phyloP scores from a whole-genome alignment of 2,329 filamentous ascomycete species.

The Ceratocystis ficicola region DNA sequence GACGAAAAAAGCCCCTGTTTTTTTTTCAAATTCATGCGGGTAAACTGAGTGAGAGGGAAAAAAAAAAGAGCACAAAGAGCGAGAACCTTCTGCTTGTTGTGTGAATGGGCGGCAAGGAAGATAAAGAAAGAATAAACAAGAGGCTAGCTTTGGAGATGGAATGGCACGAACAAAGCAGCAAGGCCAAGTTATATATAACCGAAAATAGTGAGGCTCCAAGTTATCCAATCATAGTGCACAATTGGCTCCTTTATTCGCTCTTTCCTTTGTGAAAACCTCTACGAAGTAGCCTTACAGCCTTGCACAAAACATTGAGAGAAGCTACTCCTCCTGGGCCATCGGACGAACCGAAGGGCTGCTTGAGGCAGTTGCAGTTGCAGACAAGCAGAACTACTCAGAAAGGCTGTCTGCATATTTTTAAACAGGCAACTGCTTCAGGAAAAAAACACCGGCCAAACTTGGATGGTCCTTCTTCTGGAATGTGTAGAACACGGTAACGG shows the following conservation, averaged over 20 bases:
- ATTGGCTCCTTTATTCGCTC: conserved; percentile 1
- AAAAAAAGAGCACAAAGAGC: not conserved
- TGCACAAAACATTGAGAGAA: not conserved
- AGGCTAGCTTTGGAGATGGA: conserved; percentile 1
- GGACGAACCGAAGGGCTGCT: not conserved
- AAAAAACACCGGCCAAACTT: not conserved
- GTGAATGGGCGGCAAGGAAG: conserved; percentile 5
- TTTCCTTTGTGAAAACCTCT: not conserved
- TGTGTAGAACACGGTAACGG: not conserved
- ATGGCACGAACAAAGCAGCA: not conserved
- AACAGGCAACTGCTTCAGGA: not conserved
- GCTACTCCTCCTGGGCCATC: not conserved
- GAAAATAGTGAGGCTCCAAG: not conserved
- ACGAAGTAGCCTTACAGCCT: not conserved
- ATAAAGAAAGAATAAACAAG: conserved; percentile 1
- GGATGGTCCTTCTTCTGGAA: not conserved
- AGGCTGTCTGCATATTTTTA: conserved; percentile 8
- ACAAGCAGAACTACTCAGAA: not conserved
- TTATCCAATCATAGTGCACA: not conserved
- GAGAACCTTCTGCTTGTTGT: not conserved
- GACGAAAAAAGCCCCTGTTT: not conserved
- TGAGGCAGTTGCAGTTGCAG: not conserved
- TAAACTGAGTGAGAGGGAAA: not conserved
- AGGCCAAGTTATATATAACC: no score
- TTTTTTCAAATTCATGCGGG: not conserved